Conservation (phyloP, 140 eudicot species). For the Anethum foeniculum region DNA sequence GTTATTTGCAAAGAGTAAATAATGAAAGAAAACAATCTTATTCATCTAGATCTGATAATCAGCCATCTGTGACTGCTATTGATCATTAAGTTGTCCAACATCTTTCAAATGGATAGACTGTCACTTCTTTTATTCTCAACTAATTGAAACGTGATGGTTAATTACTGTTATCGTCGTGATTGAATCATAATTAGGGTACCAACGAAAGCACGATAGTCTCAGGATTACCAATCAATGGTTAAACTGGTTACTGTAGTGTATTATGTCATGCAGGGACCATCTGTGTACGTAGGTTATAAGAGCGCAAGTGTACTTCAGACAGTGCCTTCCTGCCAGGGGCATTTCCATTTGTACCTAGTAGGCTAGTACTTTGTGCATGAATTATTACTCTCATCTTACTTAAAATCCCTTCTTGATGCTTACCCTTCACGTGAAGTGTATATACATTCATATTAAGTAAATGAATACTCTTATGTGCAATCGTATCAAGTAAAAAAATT, state of each 20-base stretch:
- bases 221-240: background rate
- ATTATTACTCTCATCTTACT: background rate
- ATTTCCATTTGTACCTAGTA: slow-evolving; percentile 18
- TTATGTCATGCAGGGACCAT: slow-evolving; percentile 4
- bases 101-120: background rate
- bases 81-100: background rate
- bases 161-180: background rate
- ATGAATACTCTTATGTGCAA: background rate
- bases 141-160: no score
- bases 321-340: slow-evolving; percentile 15
- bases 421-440: slow-evolving; percentile 3
- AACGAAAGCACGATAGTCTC: slow-evolving; percentile 12
- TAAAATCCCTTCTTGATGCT: slow-evolving; percentile 8
- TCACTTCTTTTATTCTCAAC: background rate
- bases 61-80: no score
- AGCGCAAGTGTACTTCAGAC: slow-evolving; percentile 8
- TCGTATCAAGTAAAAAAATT: background rate
- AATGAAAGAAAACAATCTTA: background rate
- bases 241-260: background rate
- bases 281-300: background rate
- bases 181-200: slow-evolving; percentile 3
- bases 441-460: background rate
- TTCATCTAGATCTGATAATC: no score
- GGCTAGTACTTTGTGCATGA: background rate
- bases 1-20: background rate